phyloP scores from a whole-genome alignment of 2,329 filamentous ascomycete species.

The Bipolaris bicolor region DNA sequence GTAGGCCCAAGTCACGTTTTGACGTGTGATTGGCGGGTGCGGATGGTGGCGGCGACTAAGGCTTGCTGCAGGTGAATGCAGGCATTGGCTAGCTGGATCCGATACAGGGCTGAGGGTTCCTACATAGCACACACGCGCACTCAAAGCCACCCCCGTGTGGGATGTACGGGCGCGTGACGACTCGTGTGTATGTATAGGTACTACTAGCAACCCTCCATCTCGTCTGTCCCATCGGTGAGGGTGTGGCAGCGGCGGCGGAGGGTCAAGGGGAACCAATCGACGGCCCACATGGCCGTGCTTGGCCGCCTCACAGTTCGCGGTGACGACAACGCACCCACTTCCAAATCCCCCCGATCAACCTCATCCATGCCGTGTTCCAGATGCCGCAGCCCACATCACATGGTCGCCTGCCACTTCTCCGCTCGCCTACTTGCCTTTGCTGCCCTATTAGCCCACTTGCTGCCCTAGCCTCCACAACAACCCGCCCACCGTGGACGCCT shows the following conservation, averaged over 20 bases:
- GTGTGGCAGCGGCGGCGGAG: not conserved
- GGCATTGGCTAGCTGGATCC: slow-evolving; percentile 5
- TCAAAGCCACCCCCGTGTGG: not conserved
- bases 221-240: no score
- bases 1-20: slow-evolving; percentile 13
- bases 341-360: slow-evolving; percentile 9
- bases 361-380: slow-evolving; percentile 9
- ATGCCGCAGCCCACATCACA: slow-evolving; percentile 14
- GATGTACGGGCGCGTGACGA: no score
- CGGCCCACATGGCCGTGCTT: slow-evolving; percentile 8
- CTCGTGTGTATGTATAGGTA: no score
- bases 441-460: slow-evolving; percentile 8
- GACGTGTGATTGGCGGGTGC: slow-evolving; percentile 13
- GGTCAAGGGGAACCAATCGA: slow-evolving; percentile 14
- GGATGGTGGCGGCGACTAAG: slow-evolving; percentile 7
- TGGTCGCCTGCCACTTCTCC: slow-evolving; percentile 14
- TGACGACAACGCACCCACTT: slow-evolving; percentile 14
- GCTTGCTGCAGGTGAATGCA: slow-evolving; percentile 10
- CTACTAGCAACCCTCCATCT: no score
- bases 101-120: no score
- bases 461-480: slow-evolving; percentile 9
- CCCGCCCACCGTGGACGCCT: slow-evolving; percentile 35
- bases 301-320: slow-evolving; percentile 6
- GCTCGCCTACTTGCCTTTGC: not conserved
- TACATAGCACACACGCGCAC: no score